Evolutionary conservation across 2,329 filamentous ascomycete species (phyloP).

Genomic region (Hawksworthiomyces lignivorus): DNA sequence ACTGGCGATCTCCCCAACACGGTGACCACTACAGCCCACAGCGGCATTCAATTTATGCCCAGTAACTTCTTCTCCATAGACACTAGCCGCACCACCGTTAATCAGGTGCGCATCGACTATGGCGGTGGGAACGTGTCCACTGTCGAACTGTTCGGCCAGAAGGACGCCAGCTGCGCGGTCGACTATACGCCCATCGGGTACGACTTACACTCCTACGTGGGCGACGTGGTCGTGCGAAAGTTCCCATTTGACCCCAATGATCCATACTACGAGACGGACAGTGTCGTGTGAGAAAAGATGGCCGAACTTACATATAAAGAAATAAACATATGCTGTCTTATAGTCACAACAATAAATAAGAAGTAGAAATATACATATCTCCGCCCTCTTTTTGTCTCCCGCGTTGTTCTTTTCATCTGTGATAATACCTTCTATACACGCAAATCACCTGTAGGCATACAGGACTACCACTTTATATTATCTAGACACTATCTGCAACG

Average conservation of each 20-base stretch:
- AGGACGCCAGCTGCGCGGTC: conserved; percentile 7
- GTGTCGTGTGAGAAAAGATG: conserved; percentile 17
- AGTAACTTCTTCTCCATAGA: conserved; percentile 36
- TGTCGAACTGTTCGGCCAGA: conserved; percentile 10
- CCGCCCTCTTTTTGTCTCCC: no score
- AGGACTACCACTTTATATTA: no score
- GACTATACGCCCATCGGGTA: conserved; percentile 8
- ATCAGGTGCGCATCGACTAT: conserved; percentile 29
- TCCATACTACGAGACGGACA: conserved; percentile 25
- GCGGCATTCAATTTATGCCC: conserved; percentile 34
- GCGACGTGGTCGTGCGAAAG: conserved; percentile 26
- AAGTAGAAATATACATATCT: no score
- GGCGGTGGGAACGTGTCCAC: conserved; percentile 1
- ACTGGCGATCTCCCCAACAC: conserved; percentile 47
- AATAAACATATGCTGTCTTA: no score
- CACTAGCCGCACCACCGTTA: conserved; percentile 30
- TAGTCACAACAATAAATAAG: no score
- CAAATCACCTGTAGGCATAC: no score
- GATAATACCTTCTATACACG: no score
- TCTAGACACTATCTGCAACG: no score
- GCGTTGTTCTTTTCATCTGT: no score
- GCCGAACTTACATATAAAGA: no score
- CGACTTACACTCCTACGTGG: conserved; percentile 19
- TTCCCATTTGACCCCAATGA: conserved; percentile 30
- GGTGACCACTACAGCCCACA: conserved; percentile 39